These are phyloP conservation scores for Westerdykella aurantiaca DNA, from an alignment of 2,329 filamentous ascomycete species.

Conservation along the genomic window DNA sequence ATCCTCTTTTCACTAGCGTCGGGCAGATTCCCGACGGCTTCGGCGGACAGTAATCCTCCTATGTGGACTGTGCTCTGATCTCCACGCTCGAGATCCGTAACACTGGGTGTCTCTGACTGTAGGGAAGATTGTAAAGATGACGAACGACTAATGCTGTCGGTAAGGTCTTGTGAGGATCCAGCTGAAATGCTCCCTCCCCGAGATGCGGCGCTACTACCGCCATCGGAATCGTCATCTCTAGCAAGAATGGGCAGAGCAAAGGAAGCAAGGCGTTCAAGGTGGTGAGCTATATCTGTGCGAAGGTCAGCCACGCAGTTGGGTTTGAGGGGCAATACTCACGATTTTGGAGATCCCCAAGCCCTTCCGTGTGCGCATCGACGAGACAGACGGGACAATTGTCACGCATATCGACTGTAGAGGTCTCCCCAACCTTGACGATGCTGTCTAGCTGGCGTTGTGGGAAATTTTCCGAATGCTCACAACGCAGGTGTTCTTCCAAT, in stretches of 20 bases:
- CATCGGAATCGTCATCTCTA: constrained; percentile 24
- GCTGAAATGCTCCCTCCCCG: constrained; percentile 17
- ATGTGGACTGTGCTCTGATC: not conserved
- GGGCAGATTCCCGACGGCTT: constrained; percentile 21
- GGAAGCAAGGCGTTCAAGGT: constrained; percentile 31
- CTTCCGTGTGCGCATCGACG: constrained; percentile 17
- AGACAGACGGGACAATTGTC: constrained; percentile 30
- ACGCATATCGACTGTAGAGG: constrained; percentile 27
- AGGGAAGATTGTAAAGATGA: not conserved
- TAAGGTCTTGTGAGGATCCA: constrained; percentile 8
- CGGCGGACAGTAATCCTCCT: constrained; percentile 14
- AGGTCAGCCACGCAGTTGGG: not conserved
- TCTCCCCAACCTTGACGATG: constrained; percentile 31
- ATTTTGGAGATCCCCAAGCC: constrained; percentile 23
- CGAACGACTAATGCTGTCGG: not conserved
- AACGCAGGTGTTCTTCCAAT: constrained; percentile 27
- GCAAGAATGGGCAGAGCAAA: constrained; percentile 29
- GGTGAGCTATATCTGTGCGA: constrained; percentile 30
- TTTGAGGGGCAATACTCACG: constrained; percentile 8
- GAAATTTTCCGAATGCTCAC: constrained; percentile 25
- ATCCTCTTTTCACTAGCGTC: constrained; percentile 20
- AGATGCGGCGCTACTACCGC: constrained; percentile 28
- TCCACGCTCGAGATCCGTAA: constrained; percentile 1
- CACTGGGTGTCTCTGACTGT: not conserved
- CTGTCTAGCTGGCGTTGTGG: constrained; percentile 22